Evolutionary conservation across 768 basidiomycete genomes (phyloP), one percentile per base, ranked within the genome.

Genomic region (Tylopilus rubrobrunneus): DNA sequence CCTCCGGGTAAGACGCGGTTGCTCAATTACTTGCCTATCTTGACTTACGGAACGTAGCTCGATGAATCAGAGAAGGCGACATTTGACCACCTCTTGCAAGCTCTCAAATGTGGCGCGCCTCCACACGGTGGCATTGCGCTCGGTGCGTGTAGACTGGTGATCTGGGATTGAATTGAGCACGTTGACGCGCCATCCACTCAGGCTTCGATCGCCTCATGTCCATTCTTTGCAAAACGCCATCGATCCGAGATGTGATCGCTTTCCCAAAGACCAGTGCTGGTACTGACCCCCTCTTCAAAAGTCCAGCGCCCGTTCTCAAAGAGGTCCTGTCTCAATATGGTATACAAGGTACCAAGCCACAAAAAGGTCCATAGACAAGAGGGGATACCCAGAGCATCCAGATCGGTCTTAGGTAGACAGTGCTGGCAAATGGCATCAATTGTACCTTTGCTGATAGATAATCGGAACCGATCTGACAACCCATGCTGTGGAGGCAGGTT

Each of bases 101-200:
- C 95, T 15, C 78, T 98, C 53, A 76, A 77, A 63, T 92, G 86
- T 70, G 95, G 95, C 53, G 95, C 95, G 15, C 94, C 95, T 23
- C 95, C 95, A 60, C 95, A 98, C 74, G 95, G 90, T 34, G 95
- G 95, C 41, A 89, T 97, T 50, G 95, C 95, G 2, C 77, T 98
- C 51, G 94, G 93, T 89, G 67, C 50, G 76, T 72, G 31, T 42
- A 34, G 40, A 46, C 49, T 19, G 7, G 48, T 29, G 48, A 60
- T 49, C n/a, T 21, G 29, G 33, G 45, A 56, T 48, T 34, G 45
- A 58, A 52, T 33, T 42, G 37, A 47, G 27, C 43, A 33, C 45
- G 33, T n/a, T 52, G 19, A 62, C 44, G 28, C 33, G 48, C 45
- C 34, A 45, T 55, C 5, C 44, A 44, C 57, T 21, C 68, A 95